Conservation (phyloP, 306 rosid genomes). For the Prunus dulcis region DNA sequence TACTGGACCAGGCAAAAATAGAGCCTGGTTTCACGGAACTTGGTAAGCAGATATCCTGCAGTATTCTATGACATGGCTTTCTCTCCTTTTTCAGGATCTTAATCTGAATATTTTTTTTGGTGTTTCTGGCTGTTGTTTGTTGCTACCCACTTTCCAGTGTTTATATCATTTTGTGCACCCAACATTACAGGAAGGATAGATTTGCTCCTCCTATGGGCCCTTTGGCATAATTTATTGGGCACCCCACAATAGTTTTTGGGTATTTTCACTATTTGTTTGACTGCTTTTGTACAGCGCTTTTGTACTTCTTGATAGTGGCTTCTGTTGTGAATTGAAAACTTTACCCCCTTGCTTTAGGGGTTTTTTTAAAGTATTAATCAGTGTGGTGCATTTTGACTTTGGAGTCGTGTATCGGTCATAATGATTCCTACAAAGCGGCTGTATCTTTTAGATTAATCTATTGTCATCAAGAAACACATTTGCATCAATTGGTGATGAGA, state of each 20-base stretch:
- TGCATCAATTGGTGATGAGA: neutral
- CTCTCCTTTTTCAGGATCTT: neutral
- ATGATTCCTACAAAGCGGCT: neutral
- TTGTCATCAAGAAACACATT: neutral
- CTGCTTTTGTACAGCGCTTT: neutral
- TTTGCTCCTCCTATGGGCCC: neutral
- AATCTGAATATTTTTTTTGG: neutral
- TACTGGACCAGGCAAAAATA: constrained; percentile 71
- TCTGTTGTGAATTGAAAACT: neutral
- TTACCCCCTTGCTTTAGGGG: neutral
- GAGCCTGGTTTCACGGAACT: constrained; percentile 93
- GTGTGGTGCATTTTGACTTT: neutral
- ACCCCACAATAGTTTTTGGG: neutral
- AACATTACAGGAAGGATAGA: neutral
- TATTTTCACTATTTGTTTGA: neutral
- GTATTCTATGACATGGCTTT: neutral
- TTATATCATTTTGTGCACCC: neutral
- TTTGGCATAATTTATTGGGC: neutral
- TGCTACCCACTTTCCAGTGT: neutral
- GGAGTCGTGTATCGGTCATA: neutral
- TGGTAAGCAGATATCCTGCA: constrained; percentile 45
- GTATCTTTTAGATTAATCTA: neutral
- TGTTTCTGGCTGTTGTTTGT: neutral
- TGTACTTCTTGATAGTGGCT: neutral
- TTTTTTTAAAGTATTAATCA: neutral